Percentiles rank a stretch among this genome's conserved stretches.
These are phyloP conservation scores for Mycena rosella DNA, from an alignment of 768 basidiomycete species.

Conservation along the genomic window DNA sequence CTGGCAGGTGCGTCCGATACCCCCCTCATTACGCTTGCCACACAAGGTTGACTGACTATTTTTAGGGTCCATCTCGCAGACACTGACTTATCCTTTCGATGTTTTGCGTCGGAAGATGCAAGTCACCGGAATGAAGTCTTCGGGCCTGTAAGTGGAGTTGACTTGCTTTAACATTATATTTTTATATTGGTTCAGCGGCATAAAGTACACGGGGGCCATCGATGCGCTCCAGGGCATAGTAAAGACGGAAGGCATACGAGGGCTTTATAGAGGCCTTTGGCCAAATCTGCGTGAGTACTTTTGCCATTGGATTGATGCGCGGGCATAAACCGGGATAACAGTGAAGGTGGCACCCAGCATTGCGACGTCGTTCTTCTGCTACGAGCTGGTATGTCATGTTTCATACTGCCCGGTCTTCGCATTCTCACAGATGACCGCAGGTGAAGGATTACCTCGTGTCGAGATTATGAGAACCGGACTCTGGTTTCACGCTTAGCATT, in stretches of 20 bases:
- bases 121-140: slow-evolving; percentile 82
- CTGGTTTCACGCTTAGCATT: slow-evolving; percentile 12
- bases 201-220: slow-evolving; percentile 84
- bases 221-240: slow-evolving; percentile 82
- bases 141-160: too few relatives aligned
- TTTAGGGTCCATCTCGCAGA: slow-evolving; percentile 90
- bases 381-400: slow-evolving; percentile 65
- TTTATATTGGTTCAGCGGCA: too few relatives aligned
- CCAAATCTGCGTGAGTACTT: slow-evolving; percentile 78
- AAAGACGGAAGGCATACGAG: slow-evolving; percentile 78
- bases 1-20: slow-evolving; percentile 77
- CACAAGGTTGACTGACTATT: neutral
- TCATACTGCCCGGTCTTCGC: neutral
- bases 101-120: slow-evolving; percentile 97
- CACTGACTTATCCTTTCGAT: slow-evolving; percentile 96
- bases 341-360: slow-evolving; percentile 95
- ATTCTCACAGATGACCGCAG: slow-evolving; percentile 32
- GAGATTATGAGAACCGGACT: neutral
- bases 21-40: slow-evolving; percentile 16
- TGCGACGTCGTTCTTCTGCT: slow-evolving; percentile 88
- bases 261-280: slow-evolving; percentile 90
- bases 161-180: too few relatives aligned
- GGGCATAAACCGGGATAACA: slow-evolving; percentile 45
- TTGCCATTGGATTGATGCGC: slow-evolving; percentile 7
- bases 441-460: slow-evolving; percentile 56